Evolutionary conservation across 129 eudicot species (phyloP), one percentile per base, ranked within the genome.

Genomic region (Apium graveolens): DNA sequence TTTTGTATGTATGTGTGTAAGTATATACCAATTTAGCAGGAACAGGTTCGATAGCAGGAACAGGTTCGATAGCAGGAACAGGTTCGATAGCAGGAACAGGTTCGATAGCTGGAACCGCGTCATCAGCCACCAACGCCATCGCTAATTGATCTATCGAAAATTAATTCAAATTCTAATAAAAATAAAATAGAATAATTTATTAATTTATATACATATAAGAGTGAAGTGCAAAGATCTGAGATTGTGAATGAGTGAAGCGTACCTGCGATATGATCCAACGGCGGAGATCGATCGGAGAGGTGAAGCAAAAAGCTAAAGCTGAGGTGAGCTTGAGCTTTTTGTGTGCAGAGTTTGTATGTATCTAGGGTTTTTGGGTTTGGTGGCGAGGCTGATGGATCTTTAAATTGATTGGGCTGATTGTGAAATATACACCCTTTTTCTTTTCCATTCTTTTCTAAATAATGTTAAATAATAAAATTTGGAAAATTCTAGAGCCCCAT

Each of bases 331-430:
- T 26, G 32, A 60, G 32, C 34, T 57, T 57, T n/a, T 21, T 49
- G 55, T 21, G 11, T 53, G 10, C 14, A 9, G 3, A 2, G 13
- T 43, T 2, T 55, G 29, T 21, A 7, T 60, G 68, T 60, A 60
- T 60, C 32, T 60, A 60, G 68, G 68, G 68, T 60, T 60, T 60
- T 60, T 60, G 68, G 32, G 29, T 49, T 60, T 60, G 68, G 32
- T 60, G 16, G 68, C 10, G 65, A 57, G 65, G 31, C 31, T n/a
- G 65, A 10, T 57, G 31, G 65, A 57, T 57, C 65, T 24, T 57
- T 9, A n/a, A 24, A 24, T 24, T 57, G 65, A 31, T 20, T 20
- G 21, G 21, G 57, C n/a, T 18, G 2, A 49, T 49, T 18, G 24
- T 49, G 9, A 49, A 17, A 49, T 49, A 14, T 4, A 48, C 5